Base-by-base conservation (phyloP, 768 basidiomycete genomes). In the Leucocoprinus leucothites region DNA sequence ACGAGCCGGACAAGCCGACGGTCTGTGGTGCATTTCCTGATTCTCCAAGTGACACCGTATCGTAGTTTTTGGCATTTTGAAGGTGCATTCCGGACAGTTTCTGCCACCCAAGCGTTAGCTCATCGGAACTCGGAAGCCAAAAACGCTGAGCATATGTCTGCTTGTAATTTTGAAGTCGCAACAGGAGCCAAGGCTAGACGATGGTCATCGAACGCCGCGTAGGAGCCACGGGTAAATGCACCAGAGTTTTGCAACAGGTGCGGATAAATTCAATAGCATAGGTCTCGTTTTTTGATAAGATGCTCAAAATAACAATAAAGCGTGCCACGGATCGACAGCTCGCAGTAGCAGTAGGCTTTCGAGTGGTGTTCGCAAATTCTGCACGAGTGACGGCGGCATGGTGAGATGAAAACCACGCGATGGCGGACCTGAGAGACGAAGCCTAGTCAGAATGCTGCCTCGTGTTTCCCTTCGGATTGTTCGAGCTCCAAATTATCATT, bases 71-170 rank as follows among this genome's bases (percentile, higher is more conserved):
- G 28, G 31, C 26, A 19, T 31, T 18, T 36, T 53, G 28, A 28
- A 31, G 14, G 14, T 26, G 31, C 16, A 48, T 43, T 22, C 38
- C 40, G 40, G 48, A 56, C 54, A 56, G 47, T 56, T 56, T 56
- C 54, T 56, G 54, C 48, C 47, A 56, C 41, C 42, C 41, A 55
- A 48, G 18, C 35, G 53, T 31, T 55, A 48, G 46, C 54, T 56
- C 47, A 49, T 43, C 41, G 28, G 48, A 43, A 31, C 18, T 56
- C 48, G 25, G 48, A 49, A 49, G 41, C 40, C 54, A 48, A 49
- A 45, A 53, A 49, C 11, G 18, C 11, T 48, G 53, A 55, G 53
- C 18, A 47, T 42, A 24, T 34, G 40, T n/a, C 36, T 25, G 36
- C 22, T 40, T 22, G 34, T 40, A 16, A n/a, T n/a, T 38, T n/a